Conservation (phyloP, 73 alveolate species). For the Paramecium octaurelia region DNA sequence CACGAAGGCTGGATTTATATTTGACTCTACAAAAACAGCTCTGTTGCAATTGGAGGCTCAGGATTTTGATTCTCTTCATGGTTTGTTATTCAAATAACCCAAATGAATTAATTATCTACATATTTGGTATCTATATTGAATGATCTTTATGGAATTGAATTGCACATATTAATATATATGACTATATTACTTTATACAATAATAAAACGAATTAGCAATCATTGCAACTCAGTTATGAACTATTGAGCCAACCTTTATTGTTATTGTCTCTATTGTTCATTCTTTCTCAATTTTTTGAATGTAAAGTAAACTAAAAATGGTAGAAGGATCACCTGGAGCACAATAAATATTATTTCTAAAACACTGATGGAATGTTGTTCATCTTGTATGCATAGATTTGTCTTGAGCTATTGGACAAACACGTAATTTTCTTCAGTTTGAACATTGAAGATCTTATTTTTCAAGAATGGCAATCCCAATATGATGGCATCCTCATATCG, state of each 20-base stretch:
- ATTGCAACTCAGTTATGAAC: background rate
- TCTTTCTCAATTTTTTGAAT: background rate
- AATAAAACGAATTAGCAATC: background rate
- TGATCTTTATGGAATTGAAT: background rate
- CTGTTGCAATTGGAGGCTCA: background rate
- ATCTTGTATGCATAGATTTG: background rate
- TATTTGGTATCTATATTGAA: background rate
- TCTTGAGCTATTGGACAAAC: background rate
- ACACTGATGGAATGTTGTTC: background rate
- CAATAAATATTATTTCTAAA: background rate
- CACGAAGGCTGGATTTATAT: background rate
- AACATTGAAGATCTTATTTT: background rate
- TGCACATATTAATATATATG: background rate
- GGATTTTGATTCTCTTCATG: slow-evolving; percentile 30
- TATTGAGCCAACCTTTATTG: background rate
- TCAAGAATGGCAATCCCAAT: background rate
- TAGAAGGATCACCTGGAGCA: background rate
- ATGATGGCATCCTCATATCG: background rate
- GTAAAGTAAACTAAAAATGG: background rate
- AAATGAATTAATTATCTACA: background rate
- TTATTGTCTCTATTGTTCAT: background rate
- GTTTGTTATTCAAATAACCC: background rate
- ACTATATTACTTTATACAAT: background rate
- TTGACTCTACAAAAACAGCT: background rate
- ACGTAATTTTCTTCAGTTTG: background rate